Conservation (phyloP, 441 rosid genomes). For the Mallotus japonicus region DNA sequence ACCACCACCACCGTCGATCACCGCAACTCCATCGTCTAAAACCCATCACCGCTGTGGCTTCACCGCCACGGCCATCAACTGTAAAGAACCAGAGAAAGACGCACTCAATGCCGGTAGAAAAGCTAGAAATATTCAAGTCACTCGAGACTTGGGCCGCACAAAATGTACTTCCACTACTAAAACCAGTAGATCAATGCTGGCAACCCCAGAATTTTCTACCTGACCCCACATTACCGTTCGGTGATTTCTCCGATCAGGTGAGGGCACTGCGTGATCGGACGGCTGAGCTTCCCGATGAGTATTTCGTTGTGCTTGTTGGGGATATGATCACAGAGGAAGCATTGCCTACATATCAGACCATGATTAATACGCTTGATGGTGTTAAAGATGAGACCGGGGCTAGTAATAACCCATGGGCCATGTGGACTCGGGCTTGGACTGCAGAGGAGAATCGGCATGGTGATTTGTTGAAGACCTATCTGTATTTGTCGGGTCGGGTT, state of each 20-base stretch:
- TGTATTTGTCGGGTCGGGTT: constrained; percentile 66
- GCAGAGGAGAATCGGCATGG: constrained; percentile 68
- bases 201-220: constrained; percentile 61
- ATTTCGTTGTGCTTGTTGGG: constrained; percentile 55
- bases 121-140: constrained; percentile 46
- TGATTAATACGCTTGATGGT: constrained; percentile 53
- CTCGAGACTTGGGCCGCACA: constrained; percentile 51
- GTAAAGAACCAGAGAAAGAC: constrained; percentile 27
- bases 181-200: constrained; percentile 67
- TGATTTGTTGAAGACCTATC: constrained; percentile 42
- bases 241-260: constrained; percentile 50
- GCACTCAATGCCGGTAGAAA: constrained; percentile 57
- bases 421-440: constrained; percentile 67
- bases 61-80: constrained; percentile 16
- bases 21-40: constrained; percentile 12
- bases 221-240: constrained; percentile 36
- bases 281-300: constrained; percentile 50
- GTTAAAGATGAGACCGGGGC: constrained; percentile 57
- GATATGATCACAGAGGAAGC: constrained; percentile 76
- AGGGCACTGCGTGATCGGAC: constrained; percentile 47
- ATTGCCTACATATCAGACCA: constrained; percentile 53
- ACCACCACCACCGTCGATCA: neutral
- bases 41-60: constrained; percentile 36
- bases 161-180: constrained; percentile 45
- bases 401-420: constrained; percentile 56